Evolutionary conservation across 2,329 filamentous ascomycete genomes (phyloP).

Genomic region (Colletotrichum noveboracense): DNA sequence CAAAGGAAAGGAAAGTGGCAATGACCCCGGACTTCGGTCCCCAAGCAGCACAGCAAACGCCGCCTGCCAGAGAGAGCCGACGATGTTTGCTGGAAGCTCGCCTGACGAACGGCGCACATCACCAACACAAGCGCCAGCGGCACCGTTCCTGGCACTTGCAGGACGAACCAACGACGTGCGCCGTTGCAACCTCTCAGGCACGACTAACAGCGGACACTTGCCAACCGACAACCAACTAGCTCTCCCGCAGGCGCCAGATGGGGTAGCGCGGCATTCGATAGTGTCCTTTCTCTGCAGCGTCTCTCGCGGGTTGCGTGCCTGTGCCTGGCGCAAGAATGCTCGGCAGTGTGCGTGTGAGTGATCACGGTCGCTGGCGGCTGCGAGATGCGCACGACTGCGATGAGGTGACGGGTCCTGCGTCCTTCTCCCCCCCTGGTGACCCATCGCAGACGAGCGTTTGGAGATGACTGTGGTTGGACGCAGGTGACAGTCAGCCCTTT

Average conservation of each 20-base stretch:
- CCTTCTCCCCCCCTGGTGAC: background rate
- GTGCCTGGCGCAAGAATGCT: background rate
- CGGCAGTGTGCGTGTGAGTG: background rate
- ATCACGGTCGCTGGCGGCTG: slow-evolving; percentile 6
- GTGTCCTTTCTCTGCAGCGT: background rate
- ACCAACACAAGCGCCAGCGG: background rate
- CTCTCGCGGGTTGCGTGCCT: background rate
- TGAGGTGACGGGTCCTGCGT: background rate
- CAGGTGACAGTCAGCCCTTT: background rate
- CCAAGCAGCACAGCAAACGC: background rate
- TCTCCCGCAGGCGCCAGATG: background rate
- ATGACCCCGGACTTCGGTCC: background rate
- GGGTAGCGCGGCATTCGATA: slow-evolving; percentile 2
- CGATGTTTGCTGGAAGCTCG: background rate
- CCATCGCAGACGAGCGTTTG: background rate
- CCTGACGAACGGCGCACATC: background rate
- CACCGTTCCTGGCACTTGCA: slow-evolving; percentile 9
- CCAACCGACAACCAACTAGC: background rate
- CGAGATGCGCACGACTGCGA: background rate
- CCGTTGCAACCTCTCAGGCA: slow-evolving; percentile 3
- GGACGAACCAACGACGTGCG: background rate
- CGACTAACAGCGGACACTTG: background rate
- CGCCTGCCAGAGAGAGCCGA: background rate
- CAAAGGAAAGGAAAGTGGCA: background rate
- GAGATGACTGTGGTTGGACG: background rate